Conservation (phyloP, 805 yeast genomes). For the Yarrowia deformans region DNA sequence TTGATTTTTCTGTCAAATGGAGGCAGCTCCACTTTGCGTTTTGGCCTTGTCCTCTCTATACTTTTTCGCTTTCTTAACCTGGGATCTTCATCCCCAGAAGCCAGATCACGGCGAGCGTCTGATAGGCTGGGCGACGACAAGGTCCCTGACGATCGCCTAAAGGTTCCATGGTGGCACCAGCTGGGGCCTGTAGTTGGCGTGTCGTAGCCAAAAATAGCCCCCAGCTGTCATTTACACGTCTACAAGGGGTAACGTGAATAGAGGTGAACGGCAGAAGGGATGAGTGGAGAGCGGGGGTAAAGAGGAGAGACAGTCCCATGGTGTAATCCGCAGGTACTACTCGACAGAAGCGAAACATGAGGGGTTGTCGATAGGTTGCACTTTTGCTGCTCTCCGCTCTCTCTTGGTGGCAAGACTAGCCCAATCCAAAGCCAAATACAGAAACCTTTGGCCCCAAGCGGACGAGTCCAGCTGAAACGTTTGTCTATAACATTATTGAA, state of each 20-base stretch:
- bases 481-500: conserved; percentile 16
- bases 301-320: background rate
- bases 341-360: conserved; percentile 1
- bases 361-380: conserved; percentile 2
- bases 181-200: background rate
- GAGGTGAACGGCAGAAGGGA: background rate
- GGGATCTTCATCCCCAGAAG: conserved; percentile 12
- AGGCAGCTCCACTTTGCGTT: background rate
- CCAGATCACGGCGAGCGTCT: conserved; percentile 9
- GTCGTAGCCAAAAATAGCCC: background rate
- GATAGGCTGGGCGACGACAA: conserved; percentile 19
- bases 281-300: background rate
- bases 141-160: conserved; percentile 27
- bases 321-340: background rate
- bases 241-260: conserved; percentile 1
- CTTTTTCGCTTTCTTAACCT: conserved; percentile 6
- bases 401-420: conserved; percentile 12
- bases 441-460: conserved; percentile 15
- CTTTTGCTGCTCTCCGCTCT: background rate
- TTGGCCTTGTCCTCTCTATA: background rate
- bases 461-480: conserved; percentile 10
- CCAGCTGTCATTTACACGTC: background rate
- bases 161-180: conserved; percentile 2
- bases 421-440: conserved; percentile 21
- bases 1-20: background rate